Evolutionary conservation across 148 eudicot genomes (phyloP), one percentile per base, ranked within the genome.

Genomic region (Diospyros lotus): DNA sequence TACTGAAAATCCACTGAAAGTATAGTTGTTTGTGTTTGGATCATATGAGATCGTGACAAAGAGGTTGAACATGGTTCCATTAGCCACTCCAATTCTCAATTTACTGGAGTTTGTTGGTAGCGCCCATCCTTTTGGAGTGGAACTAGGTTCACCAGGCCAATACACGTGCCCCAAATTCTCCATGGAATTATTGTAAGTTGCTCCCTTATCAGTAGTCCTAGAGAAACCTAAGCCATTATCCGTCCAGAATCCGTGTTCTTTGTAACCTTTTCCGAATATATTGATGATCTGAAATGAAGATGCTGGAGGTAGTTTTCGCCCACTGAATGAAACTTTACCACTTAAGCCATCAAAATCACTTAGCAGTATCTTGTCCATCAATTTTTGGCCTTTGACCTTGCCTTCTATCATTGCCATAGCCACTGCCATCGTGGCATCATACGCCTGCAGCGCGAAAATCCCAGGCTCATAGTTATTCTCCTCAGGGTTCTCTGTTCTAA

Each of bases 61-160:
- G n/a, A 40, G 51, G 2, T 39, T 4, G 5, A 40, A 76, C 69
- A 50, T 0, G 58, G 79, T 7, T 1, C 2, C 61, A 2, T 41
- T 15, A 0, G 79, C 68, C 50, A 76, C 73, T 45, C 61, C 79
- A 6, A 76, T 69, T 17, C 2, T 50, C 54, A 76, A 11, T 14
- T n/a, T 66, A 46, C 65, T 59, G 58, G 65, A 39, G 7, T 4
- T 15, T 3, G 56, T 75, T 2, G 74, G 64, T 51, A 56, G 55
- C 43, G 64, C 61, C 74, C 74, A 71, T 42, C 64, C 64, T 55
- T 70, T 39, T 4, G 62, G 73, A 7, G 41, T 54, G 4, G 17
- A 6, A 17, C 41, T 70, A 15, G 40, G 17, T 41, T 54, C 9
- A 5, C 73, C 62, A 2, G 50, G 17, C n/a, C 18, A 12, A 3